Conservation (phyloP, 257 asterid species). For the Capsicum rhomboideum region DNA sequence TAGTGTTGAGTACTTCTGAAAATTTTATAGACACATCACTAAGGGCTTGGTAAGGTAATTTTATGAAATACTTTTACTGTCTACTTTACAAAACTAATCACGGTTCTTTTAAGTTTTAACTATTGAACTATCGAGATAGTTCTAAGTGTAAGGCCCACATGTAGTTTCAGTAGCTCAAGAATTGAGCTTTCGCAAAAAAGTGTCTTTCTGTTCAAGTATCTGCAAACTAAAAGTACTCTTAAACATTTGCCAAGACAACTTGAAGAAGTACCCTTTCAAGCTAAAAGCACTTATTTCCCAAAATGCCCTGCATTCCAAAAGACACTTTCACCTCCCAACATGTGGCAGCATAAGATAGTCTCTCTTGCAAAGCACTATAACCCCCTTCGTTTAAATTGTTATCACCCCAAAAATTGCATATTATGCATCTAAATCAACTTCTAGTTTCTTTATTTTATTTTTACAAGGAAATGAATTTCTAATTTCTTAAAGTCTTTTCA, state of each 20-base stretch:
- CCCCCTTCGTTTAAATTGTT: background rate
- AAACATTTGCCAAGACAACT: background rate
- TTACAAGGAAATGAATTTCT: background rate
- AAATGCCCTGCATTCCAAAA: background rate
- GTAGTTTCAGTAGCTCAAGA: background rate
- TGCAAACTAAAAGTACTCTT: background rate
- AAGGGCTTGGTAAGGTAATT: background rate
- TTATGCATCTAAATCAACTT: background rate
- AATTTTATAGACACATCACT: background rate
- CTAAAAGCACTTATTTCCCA: background rate
- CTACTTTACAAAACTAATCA: background rate
- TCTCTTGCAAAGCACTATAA: background rate
- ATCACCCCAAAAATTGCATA: background rate
- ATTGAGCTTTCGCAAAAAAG: background rate
- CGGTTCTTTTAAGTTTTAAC: background rate
- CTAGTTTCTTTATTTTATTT: background rate
- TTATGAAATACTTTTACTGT: background rate
- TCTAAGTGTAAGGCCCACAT: background rate
- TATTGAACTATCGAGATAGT: background rate
- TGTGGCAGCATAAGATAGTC: background rate
- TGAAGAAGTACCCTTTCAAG: background rate
- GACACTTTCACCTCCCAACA: background rate
- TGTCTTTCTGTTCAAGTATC: background rate
- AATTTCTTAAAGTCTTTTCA: background rate
- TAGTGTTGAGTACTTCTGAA: background rate